These are phyloP conservation scores for Delonix regia DNA, from an alignment of 306 rosid genomes.

Conservation along the genomic window DNA sequence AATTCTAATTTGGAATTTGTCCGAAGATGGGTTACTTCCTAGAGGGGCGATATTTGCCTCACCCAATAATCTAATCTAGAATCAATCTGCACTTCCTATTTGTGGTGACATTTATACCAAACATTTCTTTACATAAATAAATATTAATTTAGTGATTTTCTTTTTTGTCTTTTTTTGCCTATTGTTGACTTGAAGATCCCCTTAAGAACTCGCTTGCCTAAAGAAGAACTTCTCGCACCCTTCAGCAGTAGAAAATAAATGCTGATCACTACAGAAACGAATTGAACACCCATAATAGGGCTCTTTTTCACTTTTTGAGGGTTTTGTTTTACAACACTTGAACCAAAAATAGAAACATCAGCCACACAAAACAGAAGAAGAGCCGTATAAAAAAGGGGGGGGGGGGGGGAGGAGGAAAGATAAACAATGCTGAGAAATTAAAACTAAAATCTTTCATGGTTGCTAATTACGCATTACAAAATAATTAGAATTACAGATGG, in stretches of 20 bases:
- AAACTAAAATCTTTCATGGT: not conserved
- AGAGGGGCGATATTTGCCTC: not conserved
- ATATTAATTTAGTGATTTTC: too few species aligned
- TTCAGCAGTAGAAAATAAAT: too few species aligned
- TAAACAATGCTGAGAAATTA: not conserved
- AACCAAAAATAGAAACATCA: not conserved
- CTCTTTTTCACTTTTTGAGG: not conserved
- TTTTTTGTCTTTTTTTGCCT: too few species aligned
- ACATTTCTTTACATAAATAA: too few species aligned
- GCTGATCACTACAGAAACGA: not conserved
- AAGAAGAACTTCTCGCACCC: too few species aligned
- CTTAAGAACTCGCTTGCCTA: too few species aligned
- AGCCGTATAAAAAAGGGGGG: not conserved
- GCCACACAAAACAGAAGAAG: not conserved
- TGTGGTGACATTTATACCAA: not conserved
- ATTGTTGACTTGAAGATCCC: too few species aligned
- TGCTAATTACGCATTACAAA: too few species aligned
- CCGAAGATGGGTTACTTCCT: not conserved
- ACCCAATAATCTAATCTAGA: too few species aligned
- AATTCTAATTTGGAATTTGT: not conserved
- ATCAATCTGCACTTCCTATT: too few species aligned
- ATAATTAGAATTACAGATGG: not conserved
- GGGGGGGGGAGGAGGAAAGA: too few species aligned
- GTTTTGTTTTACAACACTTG: not conserved
- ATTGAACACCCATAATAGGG: not conserved